Conservation (phyloP, 139 green algal species). For the Spirogloea muscicola region DNA sequence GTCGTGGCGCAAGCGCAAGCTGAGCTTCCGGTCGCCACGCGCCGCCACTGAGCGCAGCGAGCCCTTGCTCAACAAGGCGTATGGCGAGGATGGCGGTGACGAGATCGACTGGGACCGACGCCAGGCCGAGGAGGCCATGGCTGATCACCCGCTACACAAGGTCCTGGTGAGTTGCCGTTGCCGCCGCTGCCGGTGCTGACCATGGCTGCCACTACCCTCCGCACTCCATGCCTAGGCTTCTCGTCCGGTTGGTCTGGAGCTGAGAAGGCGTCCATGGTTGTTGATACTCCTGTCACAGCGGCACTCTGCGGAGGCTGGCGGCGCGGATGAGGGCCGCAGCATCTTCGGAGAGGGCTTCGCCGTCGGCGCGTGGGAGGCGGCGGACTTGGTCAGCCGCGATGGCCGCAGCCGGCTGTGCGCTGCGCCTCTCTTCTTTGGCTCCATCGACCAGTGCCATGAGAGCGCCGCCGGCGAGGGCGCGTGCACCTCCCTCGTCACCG, state of each 20-base stretch:
- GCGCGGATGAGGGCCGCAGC: no score
- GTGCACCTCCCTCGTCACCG: constrained; percentile 27
- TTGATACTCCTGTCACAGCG: no score
- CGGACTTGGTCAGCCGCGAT: constrained; percentile 17
- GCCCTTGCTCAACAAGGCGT: constrained; percentile 32
- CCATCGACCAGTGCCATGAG: constrained; percentile 29
- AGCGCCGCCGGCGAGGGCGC: constrained; percentile 40
- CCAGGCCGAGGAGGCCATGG: constrained; percentile 8
- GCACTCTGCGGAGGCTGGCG: no score
- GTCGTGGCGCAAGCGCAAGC: constrained; percentile 3
- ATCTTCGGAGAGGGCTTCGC: constrained; percentile 20
- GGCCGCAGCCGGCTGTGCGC: background rate
- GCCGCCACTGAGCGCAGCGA: background rate
- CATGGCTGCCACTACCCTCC: background rate
- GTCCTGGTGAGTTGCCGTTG: background rate
- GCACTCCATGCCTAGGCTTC: no score
- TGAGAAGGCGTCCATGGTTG: no score
- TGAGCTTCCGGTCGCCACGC: constrained; percentile 7
- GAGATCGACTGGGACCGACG: constrained; percentile 40
- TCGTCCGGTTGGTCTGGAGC: no score
- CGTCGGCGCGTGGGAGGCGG: constrained; percentile 21
- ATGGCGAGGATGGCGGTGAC: constrained; percentile 32
- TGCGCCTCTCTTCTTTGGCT: constrained; percentile 31
- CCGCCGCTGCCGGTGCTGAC: background rate
- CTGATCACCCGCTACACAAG: constrained; percentile 20